Evolutionary conservation across 192 early-diverging fungal species (phyloP), one percentile per base, ranked within the genome.

Genomic region (Backusella sp.): DNA sequence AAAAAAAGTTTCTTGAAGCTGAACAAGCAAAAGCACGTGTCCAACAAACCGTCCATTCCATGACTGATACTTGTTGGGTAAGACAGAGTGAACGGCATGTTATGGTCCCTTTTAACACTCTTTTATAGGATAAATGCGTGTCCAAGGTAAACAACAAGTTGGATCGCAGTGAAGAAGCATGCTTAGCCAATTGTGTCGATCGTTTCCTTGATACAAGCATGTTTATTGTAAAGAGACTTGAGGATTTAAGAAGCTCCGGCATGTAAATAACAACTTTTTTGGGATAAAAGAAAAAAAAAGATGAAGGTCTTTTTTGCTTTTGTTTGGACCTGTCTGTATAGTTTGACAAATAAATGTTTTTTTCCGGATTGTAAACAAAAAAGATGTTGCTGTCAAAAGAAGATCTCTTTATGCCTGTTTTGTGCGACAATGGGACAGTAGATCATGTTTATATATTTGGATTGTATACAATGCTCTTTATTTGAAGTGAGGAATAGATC

Each of bases 111-210:
- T 35, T 44, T 44, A 44, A 44, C 35, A 19, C 12, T n/a, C 4
- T 49, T 32, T 19, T 49, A 26, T 62, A 81, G 80, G 82, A 83
- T 59, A 83, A 83, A 36, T 83, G 82, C 44, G 69, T 83, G 32
- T 62, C 59, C 73, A 83, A 83, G 44, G 76, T 83, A n/a, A 77
- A 75, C 73, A 90, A 86, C 81, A 83, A 84, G 35, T 79, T 89
- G 28, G 86, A 87, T 62, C 79, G 78, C 56, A 83, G 76, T 41
- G 90, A 91, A 72, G 80, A 83, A 68, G 69, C 80, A 35, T 93
- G 92, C 75, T 79, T 93, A 67, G 82, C 88, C 30, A 92, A 92
- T 87, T 93, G 92, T 79, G 92, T 93, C 14, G 86, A 84, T 17
- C 87, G 92, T 56, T 93, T 93, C 74, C 78, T 93, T 23, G 92